A percentile compares a stretch with the other conserved stretches of the same genome.
These are phyloP conservation scores for Arabidopsis arenosa DNA, from an alignment of 345 rosid species.

Conservation along the genomic window DNA sequence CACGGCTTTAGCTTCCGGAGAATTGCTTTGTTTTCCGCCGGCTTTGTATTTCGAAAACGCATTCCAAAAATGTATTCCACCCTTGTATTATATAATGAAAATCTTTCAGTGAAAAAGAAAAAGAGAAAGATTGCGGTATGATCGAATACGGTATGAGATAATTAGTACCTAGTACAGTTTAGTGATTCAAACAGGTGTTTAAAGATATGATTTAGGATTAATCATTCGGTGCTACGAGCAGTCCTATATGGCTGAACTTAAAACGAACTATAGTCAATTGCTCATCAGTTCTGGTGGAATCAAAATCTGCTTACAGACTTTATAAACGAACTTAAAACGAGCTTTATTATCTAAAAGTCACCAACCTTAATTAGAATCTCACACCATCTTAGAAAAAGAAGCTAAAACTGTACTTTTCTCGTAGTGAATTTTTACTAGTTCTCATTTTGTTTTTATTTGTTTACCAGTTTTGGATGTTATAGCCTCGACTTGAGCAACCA, in stretches of 20 bases:
- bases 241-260: not conserved
- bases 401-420: not conserved
- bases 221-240: not conserved
- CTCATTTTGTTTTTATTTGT: not conserved
- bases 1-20: too few species aligned
- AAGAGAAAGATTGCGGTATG: too few species aligned
- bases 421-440: not conserved
- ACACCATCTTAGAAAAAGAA: not conserved
- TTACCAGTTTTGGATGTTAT: not conserved
- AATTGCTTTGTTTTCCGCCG: too few species aligned
- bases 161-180: not conserved
- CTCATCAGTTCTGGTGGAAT: not conserved
- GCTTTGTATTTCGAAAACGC: too few species aligned
- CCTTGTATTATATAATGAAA: too few species aligned
- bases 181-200: not conserved
- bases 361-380: not conserved
- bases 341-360: not conserved
- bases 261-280: not conserved
- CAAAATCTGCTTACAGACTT: not conserved
- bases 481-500: not conserved
- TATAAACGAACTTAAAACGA: not conserved
- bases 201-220: not conserved
- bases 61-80: too few species aligned
- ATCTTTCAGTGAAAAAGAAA: too few species aligned
- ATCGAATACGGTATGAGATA: not conserved